Percentiles rank a stretch among this genome's conserved stretches.
These are phyloP conservation scores for Escallonia rubra DNA, from an alignment of 129 eudicot species.

Conservation along the genomic window DNA sequence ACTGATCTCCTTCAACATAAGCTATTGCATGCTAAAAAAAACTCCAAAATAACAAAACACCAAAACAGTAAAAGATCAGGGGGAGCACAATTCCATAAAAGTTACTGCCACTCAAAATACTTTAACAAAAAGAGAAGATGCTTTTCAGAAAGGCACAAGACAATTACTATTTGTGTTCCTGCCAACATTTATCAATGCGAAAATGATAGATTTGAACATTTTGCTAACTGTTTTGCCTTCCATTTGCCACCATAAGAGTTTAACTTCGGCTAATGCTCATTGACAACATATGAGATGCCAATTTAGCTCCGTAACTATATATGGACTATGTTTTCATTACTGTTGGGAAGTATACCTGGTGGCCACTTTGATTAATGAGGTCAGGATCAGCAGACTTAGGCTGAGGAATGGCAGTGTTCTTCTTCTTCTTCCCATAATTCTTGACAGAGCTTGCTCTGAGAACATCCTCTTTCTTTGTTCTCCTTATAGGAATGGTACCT, in stretches of 20 bases:
- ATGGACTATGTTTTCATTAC: too few species aligned
- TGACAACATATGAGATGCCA: too few species aligned
- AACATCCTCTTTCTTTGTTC: constrained; percentile 71
- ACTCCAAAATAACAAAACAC: constrained; percentile 27
- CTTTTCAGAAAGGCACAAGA: too few species aligned
- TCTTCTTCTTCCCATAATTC: constrained; percentile 66
- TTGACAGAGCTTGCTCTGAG: constrained; percentile 69
- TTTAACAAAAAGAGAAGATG: too few species aligned
- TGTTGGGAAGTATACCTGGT: constrained; percentile 41
- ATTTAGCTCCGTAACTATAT: too few species aligned
- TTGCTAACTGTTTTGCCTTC: too few species aligned
- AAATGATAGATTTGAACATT: too few species aligned
- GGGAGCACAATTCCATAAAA: background rate
- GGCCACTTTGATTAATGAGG: constrained; percentile 62
- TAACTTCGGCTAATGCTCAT: too few species aligned
- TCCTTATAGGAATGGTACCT: constrained; percentile 71
- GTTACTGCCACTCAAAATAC: too few species aligned
- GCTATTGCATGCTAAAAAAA: constrained; percentile 81
- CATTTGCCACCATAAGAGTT: too few species aligned
- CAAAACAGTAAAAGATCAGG: background rate
- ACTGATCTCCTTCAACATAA: constrained; percentile 61
- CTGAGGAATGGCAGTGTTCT: constrained; percentile 28
- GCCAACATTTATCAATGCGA: too few species aligned
- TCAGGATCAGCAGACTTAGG: constrained; percentile 66
- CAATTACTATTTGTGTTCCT: too few species aligned